These are phyloP conservation scores for Globisporangium lucens DNA, from an alignment of 352 stramenopile species.

Conservation along the genomic window DNA sequence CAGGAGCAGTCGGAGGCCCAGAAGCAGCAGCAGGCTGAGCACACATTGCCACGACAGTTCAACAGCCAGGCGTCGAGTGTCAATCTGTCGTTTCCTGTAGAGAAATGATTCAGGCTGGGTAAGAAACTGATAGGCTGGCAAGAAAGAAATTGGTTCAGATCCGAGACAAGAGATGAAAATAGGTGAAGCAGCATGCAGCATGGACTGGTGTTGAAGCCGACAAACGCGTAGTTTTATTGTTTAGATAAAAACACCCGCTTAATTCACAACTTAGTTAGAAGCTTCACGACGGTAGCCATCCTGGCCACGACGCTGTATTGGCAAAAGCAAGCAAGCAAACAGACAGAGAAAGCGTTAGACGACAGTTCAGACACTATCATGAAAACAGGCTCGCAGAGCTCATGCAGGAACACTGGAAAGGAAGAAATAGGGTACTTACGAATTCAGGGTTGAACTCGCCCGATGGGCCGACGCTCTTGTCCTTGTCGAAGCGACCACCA, in stretches of 20 bases:
- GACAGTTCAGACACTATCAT: not conserved
- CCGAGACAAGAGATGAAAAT: not conserved
- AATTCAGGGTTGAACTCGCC: conserved; percentile 90
- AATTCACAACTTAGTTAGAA: conserved; percentile 63
- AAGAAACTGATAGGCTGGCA: not conserved
- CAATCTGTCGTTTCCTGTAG: conserved; percentile 3
- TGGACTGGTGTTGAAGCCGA: conserved; percentile 36
- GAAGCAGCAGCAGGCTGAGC: not conserved
- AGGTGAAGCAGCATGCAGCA: too few species aligned
- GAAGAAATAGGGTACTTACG: conserved; percentile 36
- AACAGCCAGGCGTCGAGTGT: conserved; percentile 3
- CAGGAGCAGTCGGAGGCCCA: not conserved
- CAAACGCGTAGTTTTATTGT: conserved; percentile 75
- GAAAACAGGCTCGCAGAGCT: not conserved
- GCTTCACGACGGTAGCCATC: conserved; percentile 87
- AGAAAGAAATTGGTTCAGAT: not conserved
- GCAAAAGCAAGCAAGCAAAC: conserved; percentile 1
- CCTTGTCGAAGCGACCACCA: conserved; percentile 82
- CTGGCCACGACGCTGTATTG: conserved; percentile 59
- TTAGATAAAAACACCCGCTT: conserved; percentile 50
- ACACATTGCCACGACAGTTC: not conserved
- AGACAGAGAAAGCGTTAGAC: conserved; percentile 2
- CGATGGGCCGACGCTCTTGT: conserved; percentile 86
- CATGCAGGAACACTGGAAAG: not conserved
- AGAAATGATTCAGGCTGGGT: not conserved